A percentile compares a stretch with the other conserved stretches of the same genome.
Conservation (phyloP, 345 rosid species). For the Populus alba region DNA sequence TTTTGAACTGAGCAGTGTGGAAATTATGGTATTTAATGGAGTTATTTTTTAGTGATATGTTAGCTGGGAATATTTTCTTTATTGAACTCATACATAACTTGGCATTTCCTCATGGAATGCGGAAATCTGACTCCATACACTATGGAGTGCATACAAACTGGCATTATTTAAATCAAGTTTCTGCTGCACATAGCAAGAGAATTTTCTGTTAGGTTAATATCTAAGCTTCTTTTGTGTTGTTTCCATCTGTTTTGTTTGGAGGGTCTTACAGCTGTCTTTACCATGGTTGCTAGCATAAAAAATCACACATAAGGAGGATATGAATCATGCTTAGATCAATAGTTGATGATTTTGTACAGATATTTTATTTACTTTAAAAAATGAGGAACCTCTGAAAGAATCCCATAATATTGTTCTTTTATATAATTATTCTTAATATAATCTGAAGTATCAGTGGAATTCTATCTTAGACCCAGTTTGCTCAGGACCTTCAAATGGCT, state of each 20-base stretch:
- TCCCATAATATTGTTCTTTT: background rate
- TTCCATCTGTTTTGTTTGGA: background rate
- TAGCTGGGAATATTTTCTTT: background rate
- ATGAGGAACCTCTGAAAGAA: background rate
- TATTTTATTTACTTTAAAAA: background rate
- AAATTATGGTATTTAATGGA: too few relatives aligned
- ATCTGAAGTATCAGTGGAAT: background rate
- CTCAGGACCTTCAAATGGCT: background rate
- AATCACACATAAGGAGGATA: background rate
- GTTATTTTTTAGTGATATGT: background rate
- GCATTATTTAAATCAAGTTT: background rate
- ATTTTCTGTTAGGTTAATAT: background rate
- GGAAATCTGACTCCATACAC: background rate
- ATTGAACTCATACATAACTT: background rate
- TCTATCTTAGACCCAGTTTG: background rate
- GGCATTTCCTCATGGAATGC: background rate
- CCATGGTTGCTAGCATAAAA: background rate
- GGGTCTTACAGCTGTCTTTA: background rate
- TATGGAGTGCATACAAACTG: background rate
- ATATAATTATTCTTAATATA: background rate
- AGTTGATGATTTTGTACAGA: background rate
- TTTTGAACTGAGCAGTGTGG: background rate
- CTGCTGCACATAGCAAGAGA: background rate
- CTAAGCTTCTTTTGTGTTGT: background rate
- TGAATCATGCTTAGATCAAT: background rate